Conservation (phyloP, 2,329 filamentous ascomycete species). For the Ilyonectria destructans region DNA sequence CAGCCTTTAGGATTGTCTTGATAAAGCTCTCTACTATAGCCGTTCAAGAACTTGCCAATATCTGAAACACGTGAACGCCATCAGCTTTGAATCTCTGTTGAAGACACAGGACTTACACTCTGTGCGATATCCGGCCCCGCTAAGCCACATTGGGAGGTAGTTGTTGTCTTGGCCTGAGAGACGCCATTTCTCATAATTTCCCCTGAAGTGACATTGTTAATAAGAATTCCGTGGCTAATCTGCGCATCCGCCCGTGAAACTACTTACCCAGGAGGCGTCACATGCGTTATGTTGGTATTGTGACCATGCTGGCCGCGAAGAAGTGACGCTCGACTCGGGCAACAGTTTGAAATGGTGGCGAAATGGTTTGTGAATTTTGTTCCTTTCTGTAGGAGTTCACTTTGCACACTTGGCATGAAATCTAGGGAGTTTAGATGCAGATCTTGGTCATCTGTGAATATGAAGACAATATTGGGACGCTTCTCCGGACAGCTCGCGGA, state of each 20-base stretch:
- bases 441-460: conserved; percentile 30
- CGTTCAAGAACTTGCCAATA: conserved; percentile 25
- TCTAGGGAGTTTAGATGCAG: conserved; percentile 26
- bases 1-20: conserved; percentile 17
- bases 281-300: conserved; percentile 27
- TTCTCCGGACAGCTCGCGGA: conserved; percentile 3
- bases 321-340: conserved; percentile 14
- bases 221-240: background rate
- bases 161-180: conserved; percentile 8
- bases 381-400: conserved; percentile 12
- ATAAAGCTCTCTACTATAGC: conserved; percentile 21
- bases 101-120: conserved; percentile 5
- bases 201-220: background rate
- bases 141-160: conserved; percentile 21
- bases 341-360: conserved; percentile 27
- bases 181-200: conserved; percentile 24
- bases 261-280: conserved; percentile 17
- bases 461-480: conserved; percentile 29
- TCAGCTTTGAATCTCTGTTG: background rate
- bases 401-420: conserved; percentile 23
- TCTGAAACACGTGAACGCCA: background rate
- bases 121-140: conserved; percentile 24
- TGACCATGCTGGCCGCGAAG: conserved; percentile 25
- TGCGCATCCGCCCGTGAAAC: no score
- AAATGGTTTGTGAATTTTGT: conserved; percentile 24